phyloP scores from a whole-genome alignment of 2,329 filamentous ascomycete species.

The Pseudogymnoascus sp. region DNA sequence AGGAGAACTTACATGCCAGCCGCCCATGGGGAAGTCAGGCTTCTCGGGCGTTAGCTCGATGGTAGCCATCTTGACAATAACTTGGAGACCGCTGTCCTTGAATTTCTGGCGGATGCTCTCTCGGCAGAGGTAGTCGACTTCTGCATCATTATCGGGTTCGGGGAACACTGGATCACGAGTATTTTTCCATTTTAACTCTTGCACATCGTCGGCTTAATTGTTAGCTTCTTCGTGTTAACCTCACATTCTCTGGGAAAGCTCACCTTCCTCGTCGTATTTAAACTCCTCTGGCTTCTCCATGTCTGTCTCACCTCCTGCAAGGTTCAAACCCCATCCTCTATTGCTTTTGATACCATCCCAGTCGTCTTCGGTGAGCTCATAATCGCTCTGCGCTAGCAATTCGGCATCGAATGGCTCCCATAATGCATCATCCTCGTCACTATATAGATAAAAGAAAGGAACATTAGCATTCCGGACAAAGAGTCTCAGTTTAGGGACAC shows the following conservation, averaged over 20 bases:
- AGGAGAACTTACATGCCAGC: constrained; percentile 35
- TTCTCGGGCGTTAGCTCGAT: constrained; percentile 52
- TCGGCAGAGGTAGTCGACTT: constrained; percentile 13
- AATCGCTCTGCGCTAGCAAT: neutral
- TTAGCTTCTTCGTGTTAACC: neutral
- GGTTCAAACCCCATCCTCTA: neutral
- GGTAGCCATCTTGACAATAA: constrained; percentile 56
- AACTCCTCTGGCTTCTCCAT: neutral
- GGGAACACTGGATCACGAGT: neutral
- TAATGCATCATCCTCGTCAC: neutral
- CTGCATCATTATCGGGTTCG: neutral
- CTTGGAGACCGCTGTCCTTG: constrained; percentile 40
- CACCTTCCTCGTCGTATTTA: neutral
- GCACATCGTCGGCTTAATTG: constrained; percentile 1
- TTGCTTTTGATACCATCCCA: neutral
- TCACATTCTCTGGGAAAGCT: neutral
- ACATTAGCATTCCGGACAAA: neutral
- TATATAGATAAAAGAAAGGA: neutral
- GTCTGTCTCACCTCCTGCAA: neutral
- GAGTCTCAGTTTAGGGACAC: neutral
- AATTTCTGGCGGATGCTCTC: constrained; percentile 10
- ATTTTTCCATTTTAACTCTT: neutral
- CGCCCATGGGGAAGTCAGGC: constrained; percentile 39
- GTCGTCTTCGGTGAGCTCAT: constrained; percentile 4
- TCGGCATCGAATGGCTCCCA: constrained; percentile 9